Percentiles rank a stretch among this genome's conserved stretches.
Evolutionary conservation across 2,329 filamentous ascomycete species (phyloP).

Genomic region (Aspergillus fijiensis): DNA sequence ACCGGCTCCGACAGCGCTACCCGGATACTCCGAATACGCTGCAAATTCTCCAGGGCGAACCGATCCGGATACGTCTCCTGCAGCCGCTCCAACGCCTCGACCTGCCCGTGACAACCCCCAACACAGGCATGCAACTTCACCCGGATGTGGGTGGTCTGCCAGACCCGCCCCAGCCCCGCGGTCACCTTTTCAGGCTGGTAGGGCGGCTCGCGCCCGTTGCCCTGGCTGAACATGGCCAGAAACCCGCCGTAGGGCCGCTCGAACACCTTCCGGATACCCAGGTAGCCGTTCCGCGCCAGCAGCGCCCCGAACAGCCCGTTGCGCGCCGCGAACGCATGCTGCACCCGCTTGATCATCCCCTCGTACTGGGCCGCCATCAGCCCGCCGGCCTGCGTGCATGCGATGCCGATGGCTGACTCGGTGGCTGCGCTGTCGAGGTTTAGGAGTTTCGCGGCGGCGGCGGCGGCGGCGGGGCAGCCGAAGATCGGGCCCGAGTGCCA

Average conservation of each 20-base stretch:
- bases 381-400: constrained; percentile 42
- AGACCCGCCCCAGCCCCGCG: not conserved
- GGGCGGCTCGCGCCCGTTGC: constrained; percentile 27
- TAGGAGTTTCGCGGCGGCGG: constrained; percentile 34
- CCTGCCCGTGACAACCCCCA: not conserved
- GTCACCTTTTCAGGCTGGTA: constrained; percentile 20
- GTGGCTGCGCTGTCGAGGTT: constrained; percentile 23
- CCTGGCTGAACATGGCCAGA: constrained; percentile 40
- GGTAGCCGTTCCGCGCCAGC: constrained; percentile 40
- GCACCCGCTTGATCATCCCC: constrained; percentile 47
- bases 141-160: constrained; percentile 1
- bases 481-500: constrained; percentile 46
- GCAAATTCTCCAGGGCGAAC: not conserved
- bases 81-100: constrained; percentile 1
- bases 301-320: constrained; percentile 45
- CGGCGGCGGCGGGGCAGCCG: constrained; percentile 38
- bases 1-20: constrained; percentile 4
- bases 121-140: constrained; percentile 9
- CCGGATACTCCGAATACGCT: not conserved
- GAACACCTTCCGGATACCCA: constrained; percentile 45
- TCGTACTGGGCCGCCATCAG: constrained; percentile 47
- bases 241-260: constrained; percentile 47
- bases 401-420: constrained; percentile 42
- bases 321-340: constrained; percentile 48
- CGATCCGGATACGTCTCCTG: not conserved